Percentiles rank a stretch among this genome's conserved stretches.
Evolutionary conservation across 306 rosid species (phyloP).

Genomic region (Trifolium dubium): DNA sequence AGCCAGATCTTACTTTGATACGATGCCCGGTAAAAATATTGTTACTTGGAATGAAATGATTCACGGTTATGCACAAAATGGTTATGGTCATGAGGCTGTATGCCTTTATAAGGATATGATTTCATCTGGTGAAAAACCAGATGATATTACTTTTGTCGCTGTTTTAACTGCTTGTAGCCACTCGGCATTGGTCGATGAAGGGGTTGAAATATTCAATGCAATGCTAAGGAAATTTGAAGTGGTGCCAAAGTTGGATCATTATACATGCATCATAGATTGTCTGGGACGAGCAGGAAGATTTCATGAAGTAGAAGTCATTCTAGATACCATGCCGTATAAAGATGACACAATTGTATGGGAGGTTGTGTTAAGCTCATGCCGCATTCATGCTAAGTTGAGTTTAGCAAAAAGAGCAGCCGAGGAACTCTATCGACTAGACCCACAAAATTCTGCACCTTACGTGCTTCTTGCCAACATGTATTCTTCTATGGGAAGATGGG

Average conservation of each 20-base stretch:
- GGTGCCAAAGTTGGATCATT: constrained; percentile 65
- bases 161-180: constrained; percentile 84
- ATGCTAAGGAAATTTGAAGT: constrained; percentile 60
- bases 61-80: constrained; percentile 84
- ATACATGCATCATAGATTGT: constrained; percentile 76
- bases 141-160: constrained; percentile 65
- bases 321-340: constrained; percentile 66
- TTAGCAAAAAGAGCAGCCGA: constrained; percentile 74
- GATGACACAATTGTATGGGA: constrained; percentile 87
- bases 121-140: constrained; percentile 61
- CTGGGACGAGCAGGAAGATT: constrained; percentile 75
- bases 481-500: constrained; percentile 87
- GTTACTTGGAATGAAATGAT: constrained; percentile 86
- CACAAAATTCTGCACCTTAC: constrained; percentile 61
- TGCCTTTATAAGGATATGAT: constrained; percentile 67
- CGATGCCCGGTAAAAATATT: constrained; percentile 60
- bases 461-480: constrained; percentile 82
- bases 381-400: constrained; percentile 64
- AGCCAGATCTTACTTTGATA: constrained; percentile 57
- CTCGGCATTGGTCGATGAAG: constrained; percentile 74
- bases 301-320: constrained; percentile 63
- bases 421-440: constrained; percentile 66
- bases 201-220: constrained; percentile 66
- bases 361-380: constrained; percentile 79
- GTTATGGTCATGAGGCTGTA: constrained; percentile 67